phyloP scores from a whole-genome alignment of 495 filamentous ascomycete genomes.

The Neurospora sp. region DNA sequence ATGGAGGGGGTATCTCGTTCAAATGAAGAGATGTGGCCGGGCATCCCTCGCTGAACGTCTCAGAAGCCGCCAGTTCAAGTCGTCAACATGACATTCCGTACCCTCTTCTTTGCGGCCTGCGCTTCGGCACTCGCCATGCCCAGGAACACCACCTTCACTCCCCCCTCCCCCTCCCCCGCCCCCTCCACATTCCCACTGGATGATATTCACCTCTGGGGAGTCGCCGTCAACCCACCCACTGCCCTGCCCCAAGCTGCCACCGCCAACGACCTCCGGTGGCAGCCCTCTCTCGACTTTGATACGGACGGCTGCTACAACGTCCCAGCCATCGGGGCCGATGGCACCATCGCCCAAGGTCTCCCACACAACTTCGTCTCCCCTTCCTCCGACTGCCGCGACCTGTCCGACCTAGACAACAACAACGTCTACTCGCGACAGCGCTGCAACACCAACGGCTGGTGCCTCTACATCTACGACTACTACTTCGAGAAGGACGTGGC shows the following conservation, averaged over 20 bases:
- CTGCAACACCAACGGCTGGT: conserved; percentile 35
- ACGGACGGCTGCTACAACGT: conserved; percentile 39
- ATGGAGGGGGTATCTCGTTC: neutral
- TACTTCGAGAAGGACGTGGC: conserved; percentile 41
- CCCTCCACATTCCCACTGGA: neutral
- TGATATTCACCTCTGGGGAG: neutral
- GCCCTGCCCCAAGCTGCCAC: conserved; percentile 34
- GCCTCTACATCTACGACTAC: conserved; percentile 36
- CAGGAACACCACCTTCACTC: neutral
- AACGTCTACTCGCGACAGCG: conserved; percentile 37
- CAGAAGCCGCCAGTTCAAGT: neutral
- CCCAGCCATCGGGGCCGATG: conserved; percentile 29
- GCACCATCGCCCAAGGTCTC: conserved; percentile 29
- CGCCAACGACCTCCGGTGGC: conserved; percentile 30
- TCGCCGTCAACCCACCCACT: conserved; percentile 12
- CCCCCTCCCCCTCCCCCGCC: neutral
- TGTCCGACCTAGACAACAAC: conserved; percentile 33
- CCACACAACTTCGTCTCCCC: conserved; percentile 21
- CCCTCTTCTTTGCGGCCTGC: neutral
- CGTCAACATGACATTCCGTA: neutral
- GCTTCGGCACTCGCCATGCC: neutral
- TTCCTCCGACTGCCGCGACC: conserved; percentile 26
- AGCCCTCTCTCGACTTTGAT: conserved; percentile 38
- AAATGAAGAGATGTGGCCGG: neutral
- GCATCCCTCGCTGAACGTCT: neutral